These are phyloP conservation scores for Pythium phragmitis DNA, from an alignment of 352 stramenopile genomes.

Conservation along the genomic window DNA sequence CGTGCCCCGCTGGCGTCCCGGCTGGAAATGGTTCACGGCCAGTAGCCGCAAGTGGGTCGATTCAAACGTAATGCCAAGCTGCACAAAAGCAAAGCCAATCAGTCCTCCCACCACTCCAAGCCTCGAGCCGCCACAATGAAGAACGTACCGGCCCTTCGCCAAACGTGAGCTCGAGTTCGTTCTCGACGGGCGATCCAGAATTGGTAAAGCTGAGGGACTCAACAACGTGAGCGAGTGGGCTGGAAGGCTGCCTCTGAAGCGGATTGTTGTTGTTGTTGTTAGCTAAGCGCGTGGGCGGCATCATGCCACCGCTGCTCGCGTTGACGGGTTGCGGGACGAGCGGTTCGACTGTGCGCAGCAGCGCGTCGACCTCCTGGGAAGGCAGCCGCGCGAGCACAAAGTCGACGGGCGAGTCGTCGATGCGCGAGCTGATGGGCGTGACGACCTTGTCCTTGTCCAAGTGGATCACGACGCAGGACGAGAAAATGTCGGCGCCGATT, in stretches of 20 bases:
- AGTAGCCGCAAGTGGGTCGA: constrained; percentile 68
- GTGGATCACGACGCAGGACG: constrained; percentile 80
- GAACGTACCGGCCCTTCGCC: constrained; percentile 51
- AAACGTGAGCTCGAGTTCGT: constrained; percentile 73
- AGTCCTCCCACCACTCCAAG: neutral
- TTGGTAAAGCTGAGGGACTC: constrained; percentile 23
- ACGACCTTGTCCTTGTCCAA: constrained; percentile 86
- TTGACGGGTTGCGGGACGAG: constrained; percentile 44
- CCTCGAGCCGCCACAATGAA: neutral
- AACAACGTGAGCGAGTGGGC: constrained; percentile 24
- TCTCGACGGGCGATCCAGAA: constrained; percentile 3
- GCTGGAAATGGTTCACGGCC: constrained; percentile 51
- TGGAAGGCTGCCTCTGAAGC: constrained; percentile 1
- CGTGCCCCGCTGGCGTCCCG: constrained; percentile 34
- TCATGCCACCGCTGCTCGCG: neutral
- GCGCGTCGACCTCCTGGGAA: constrained; percentile 39
- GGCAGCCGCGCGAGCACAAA: constrained; percentile 52
- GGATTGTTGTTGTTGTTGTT: constrained; percentile 1
- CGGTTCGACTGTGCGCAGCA: constrained; percentile 36
- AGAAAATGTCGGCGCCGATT: constrained; percentile 70
- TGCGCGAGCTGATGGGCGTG: constrained; percentile 55
- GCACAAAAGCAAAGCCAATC: neutral
- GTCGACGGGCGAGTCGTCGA: constrained; percentile 52
- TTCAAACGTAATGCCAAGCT: constrained; percentile 82
- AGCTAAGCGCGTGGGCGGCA: neutral